A percentile compares a stretch with the other conserved stretches of the same genome.
Conservation (phyloP, 164 flowering plant species). For the Annona cherimola region DNA sequence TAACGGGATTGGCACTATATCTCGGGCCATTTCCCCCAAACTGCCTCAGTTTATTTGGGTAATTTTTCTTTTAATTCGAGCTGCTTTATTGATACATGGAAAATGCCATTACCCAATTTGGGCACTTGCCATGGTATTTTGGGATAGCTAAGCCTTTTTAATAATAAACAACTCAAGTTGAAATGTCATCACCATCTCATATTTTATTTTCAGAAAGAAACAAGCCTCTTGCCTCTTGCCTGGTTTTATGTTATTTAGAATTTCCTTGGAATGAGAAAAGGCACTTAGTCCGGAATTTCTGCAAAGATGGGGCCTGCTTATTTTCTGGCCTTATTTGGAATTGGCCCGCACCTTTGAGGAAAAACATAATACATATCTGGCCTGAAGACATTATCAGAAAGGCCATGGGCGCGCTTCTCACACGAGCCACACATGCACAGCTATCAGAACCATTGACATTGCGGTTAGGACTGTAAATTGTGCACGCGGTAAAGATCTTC, state of each 20-base stretch:
- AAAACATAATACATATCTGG: not conserved
- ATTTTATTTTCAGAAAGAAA: too few species aligned
- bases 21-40: not conserved
- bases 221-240: not conserved
- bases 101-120: not conserved
- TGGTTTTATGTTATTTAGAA: too few species aligned
- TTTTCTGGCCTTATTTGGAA: not conserved
- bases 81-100: not conserved
- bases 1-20: not conserved
- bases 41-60: not conserved
- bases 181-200: not conserved
- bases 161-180: too few species aligned
- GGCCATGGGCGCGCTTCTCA: not conserved
- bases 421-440: not conserved
- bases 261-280: not conserved
- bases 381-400: not conserved
- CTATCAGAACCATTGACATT: not conserved
- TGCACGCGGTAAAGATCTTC: not conserved
- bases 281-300: not conserved
- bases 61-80: not conserved
- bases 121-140: not conserved
- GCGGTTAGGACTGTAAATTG: not conserved
- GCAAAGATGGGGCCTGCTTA: not conserved
- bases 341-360: not conserved
- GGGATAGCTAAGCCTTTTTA: too few species aligned